Evolutionary conservation across 176 grass and related monocot genomes (phyloP).

Genomic region (Microstegium vimineum): DNA sequence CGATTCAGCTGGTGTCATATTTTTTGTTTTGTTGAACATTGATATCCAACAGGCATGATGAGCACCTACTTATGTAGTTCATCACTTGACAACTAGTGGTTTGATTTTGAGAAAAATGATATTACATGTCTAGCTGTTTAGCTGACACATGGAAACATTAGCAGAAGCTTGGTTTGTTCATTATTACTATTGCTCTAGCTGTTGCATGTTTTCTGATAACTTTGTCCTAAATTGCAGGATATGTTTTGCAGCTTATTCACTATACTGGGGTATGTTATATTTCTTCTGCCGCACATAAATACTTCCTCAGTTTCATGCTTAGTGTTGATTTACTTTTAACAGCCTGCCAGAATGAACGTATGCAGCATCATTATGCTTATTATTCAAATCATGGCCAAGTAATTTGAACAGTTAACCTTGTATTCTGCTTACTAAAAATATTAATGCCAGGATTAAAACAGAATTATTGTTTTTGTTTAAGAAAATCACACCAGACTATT

Average conservation of each 20-base stretch:
- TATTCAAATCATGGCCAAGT: background rate
- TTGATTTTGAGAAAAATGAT: background rate
- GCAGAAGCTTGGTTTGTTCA: background rate
- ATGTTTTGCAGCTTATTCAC: constrained; percentile 98
- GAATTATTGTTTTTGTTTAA: background rate
- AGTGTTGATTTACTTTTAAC: background rate
- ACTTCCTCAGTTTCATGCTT: background rate
- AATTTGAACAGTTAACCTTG: background rate
- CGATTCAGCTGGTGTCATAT: background rate
- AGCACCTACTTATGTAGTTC: background rate
- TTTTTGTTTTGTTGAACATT: background rate
- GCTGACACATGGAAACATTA: background rate
- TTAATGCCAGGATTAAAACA: background rate
- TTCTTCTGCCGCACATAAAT: background rate
- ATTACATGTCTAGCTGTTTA: background rate
- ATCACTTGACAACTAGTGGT: background rate
- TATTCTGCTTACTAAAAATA: background rate
- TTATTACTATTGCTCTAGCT: background rate
- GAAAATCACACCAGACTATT: constrained; percentile 2
- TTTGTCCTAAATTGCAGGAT: constrained; percentile 54
- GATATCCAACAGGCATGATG: background rate
- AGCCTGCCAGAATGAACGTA: background rate
- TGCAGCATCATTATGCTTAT: background rate
- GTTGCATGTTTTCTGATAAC: constrained; percentile 34
- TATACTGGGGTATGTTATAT: constrained; percentile 68